Evolutionary conservation across 768 basidiomycete species (phyloP), one percentile per base, ranked within the genome.

Genomic region (Gloeophyllum trabeum): DNA sequence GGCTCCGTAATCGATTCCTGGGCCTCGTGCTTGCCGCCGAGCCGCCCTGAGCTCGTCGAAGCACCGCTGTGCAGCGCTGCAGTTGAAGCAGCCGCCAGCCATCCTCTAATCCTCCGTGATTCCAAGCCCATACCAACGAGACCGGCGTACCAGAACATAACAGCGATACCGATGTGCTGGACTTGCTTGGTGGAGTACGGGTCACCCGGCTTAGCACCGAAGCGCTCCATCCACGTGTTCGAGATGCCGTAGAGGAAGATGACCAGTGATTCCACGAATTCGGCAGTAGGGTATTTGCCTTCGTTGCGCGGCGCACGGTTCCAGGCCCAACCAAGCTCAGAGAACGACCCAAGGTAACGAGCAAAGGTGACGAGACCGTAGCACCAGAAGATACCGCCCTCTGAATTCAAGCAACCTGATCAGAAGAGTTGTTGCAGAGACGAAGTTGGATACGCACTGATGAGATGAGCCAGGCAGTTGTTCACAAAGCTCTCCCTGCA

Each of bases 151-250:
- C 88, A 93, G 60, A 92, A 96, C 90, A 92, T 92, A 48, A 81
- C 87, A 52, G 93, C 93, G 48, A 98, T 96, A 43, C 82, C 75
- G 42, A 94, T 93, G 52, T 97, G 94, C 54, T 98, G 90, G 13
- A 96, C 75, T 55, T 96, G 76, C 59, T 91, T 94, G 20, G 90
- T 84, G 1, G 86, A 85, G 62, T 73, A 94, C 12, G 92, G 86
- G 54, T 82, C 81, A 12, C 86, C 88, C 0, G 83, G 62, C 13
- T 71, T 61, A 1, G 81, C 86, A 3, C 92, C 93, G 49, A 94
- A 87, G 32, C 94, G 75, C 61, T 98, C 94, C 87, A 97, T 90
- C 89, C 90, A 98, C 13, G 85, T 90, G 56, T 98, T 94, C 34
- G 89, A 83, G 24, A 75, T 67, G 5, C 93, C 93, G 55, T 97